These are phyloP conservation scores for Macrolepiota dolichaula DNA, from an alignment of 768 basidiomycete species.

Conservation along the genomic window DNA sequence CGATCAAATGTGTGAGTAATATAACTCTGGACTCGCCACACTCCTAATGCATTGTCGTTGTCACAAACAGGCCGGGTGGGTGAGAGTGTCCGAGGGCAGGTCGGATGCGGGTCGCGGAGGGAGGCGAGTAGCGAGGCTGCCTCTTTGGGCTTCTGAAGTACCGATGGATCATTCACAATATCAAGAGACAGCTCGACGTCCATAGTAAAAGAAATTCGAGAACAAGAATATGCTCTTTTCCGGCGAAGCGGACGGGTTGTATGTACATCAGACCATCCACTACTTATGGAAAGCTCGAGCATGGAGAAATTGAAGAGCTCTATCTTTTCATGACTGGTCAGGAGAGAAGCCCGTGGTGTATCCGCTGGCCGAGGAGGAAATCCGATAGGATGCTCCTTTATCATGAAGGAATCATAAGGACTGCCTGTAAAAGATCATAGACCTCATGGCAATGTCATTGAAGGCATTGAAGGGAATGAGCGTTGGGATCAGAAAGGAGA, in stretches of 20 bases:
- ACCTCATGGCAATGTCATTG: neutral
- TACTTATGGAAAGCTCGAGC: neutral
- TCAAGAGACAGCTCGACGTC: neutral
- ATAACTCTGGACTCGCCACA: neutral
- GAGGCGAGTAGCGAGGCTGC: neutral
- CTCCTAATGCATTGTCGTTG: too few relatives aligned
- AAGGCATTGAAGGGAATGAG: too few relatives aligned
- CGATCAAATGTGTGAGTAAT: neutral
- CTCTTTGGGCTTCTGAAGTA: neutral
- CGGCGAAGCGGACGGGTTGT: neutral
- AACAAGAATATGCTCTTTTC: neutral
- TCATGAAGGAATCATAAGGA: neutral
- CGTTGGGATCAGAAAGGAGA: neutral
- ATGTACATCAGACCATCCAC: neutral
- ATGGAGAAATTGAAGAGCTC: neutral
- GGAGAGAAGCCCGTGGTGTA: neutral
- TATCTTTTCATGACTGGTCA: neutral
- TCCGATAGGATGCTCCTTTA: neutral
- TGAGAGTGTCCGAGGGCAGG: slow-evolving; percentile 6
- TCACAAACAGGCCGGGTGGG: neutral
- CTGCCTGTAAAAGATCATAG: neutral
- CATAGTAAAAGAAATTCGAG: neutral
- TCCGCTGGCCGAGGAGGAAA: neutral
- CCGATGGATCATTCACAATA: neutral
- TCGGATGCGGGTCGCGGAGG: neutral